phyloP scores from a whole-genome alignment of 768 basidiomycete species.

The Naganishia randhawae region DNA sequence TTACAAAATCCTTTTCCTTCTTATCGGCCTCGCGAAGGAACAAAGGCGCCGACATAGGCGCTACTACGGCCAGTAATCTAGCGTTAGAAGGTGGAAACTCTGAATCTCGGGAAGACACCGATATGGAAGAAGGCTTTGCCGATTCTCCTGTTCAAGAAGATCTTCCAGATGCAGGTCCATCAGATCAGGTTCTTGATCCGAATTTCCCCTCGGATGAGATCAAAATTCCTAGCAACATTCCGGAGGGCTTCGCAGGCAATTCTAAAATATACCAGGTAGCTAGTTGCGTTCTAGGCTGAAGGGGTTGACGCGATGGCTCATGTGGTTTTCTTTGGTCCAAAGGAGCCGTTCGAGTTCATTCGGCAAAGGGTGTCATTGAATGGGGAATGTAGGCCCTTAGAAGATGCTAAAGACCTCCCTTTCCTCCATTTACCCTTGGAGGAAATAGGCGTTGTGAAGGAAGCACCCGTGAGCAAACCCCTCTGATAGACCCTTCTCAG shows the following conservation, averaged over 20 bases:
- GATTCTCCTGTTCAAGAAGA: conserved; percentile 15
- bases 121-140: conserved; percentile 2
- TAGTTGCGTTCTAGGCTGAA: background rate
- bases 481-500: background rate
- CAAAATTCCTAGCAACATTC: conserved; percentile 24
- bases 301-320: background rate
- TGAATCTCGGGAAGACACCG: background rate
- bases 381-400: conserved; percentile 78
- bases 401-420: conserved; percentile 63
- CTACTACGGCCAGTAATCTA: background rate
- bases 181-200: conserved; percentile 18
- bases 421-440: conserved; percentile 65
- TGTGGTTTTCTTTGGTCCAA: background rate
- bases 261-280: background rate
- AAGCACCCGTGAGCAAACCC: conserved; percentile 54
- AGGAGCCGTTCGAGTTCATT: conserved; percentile 62
- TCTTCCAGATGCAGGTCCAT: conserved; percentile 3
- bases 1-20: conserved; percentile 9
- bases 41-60: background rate
- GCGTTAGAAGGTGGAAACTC: background rate
- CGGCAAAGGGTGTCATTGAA: conserved; percentile 80
- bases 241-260: conserved; percentile 15
- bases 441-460: conserved; percentile 70
- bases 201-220: conserved; percentile 20
- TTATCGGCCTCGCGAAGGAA: background rate